Base-by-base conservation (phyloP, 305 asterid genomes). In the Solanum chacoense region DNA sequence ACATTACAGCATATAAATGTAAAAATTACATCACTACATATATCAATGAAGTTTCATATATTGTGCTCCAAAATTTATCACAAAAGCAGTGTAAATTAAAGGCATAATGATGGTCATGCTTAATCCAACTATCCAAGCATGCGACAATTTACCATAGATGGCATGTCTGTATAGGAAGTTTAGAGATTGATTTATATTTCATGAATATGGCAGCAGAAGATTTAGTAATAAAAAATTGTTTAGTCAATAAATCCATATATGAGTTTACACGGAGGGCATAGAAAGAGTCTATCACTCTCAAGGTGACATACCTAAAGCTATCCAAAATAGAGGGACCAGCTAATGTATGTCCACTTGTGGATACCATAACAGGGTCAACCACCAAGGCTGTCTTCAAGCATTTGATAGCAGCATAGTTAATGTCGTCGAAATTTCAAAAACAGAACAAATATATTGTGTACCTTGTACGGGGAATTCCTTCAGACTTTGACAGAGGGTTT, bases 331-430 rank as follows among this genome's bases (percentile, higher is more conserved):
- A 91, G 71, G 98, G 94, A 83, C 97, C 98, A 71, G 97, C 96
- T 89, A 97, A 91, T 88, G 93, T 90, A 90, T 97, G 95, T 76
- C 99, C 99, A 89, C 98, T 96, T 35, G 99, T 97, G 90, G 99
- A 95, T 67, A 97, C 97, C 99, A 97, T 94, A 86, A 97, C 99
- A 90, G 99, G 99, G 93, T 97, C 99, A 90, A 96, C 99, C 92
- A 97, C 98, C 93, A 97, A 90, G 92, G 96, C 99, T 97, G 94
- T 91, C 95, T 94, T 92, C 91, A 93, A 11, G 89, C 91, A 92
- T 91, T 73, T 45, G 72, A 85, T 59, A 77, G 40, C 37, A 45
- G 38, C 71, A 45, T 81, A 81, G 86, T 81, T 29, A 81, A 29
- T 29, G 40, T 81, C 20, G 20, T 45, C 3, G 4, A 18, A 28